Base-by-base conservation (phyloP, 2,329 filamentous ascomycete genomes). In the Aspergillus sp. region DNA sequence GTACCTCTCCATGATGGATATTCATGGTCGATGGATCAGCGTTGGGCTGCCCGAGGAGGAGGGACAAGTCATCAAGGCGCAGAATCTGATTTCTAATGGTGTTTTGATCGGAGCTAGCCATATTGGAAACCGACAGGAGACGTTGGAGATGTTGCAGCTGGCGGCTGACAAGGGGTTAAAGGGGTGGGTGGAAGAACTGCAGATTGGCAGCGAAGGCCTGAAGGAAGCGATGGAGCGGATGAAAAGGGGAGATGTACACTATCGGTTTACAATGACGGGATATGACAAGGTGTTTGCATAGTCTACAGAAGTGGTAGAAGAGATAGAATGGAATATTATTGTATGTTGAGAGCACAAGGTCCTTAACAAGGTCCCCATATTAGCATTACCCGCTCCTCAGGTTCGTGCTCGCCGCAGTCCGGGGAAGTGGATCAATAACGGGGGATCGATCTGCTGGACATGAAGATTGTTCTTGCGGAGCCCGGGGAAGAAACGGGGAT, bases 11-110 rank as follows among this genome's bases (percentile, higher is more conserved):
- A 83, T 92, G 67, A 83, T 96, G 72, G 91, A 93, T 75, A 87
- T 93, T 57, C 89, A 92, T 77, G 90, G 89, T 58, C 84, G 83
- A 70, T 95, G 89, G 85, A 85, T 93, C 73, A 89, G 84, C 68
- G 89, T 93, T 54, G 90, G 90, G 42, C 81, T 95, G 69, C 90
- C 90, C 3, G 89, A 92, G 71, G 88, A 90, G 61, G 86, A 88
- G 45, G 85, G 90, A 11, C 85, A 90, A 57, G 77, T 81, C 54
- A 82, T 95, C 64, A 86, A 85, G 76, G 87, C 89, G 51, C 89
- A 92, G 79, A 85, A 86, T 70, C 88, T 96, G 68, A 81, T 90
- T 59, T 75, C 75, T 63, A 96, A 93, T 75, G 91, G 91, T 41
- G 74, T 84, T 72, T 81, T 89, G 67, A 88, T 92, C 66, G 86